These are phyloP conservation scores for Stagonosporopsis rhizophila DNA, from an alignment of 2,329 filamentous ascomycete species.

Conservation along the genomic window DNA sequence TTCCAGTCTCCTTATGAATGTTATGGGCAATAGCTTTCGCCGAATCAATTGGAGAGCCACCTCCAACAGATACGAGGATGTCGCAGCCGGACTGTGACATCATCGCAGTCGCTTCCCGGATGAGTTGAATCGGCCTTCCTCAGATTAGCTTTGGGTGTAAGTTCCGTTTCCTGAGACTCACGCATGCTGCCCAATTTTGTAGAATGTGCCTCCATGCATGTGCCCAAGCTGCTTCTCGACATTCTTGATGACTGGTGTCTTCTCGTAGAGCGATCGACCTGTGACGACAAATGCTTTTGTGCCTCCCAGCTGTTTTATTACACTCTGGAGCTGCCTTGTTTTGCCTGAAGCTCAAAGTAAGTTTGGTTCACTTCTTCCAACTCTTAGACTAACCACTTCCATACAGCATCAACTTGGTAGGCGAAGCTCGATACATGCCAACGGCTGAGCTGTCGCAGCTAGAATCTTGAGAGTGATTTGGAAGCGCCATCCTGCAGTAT, in stretches of 20 bases:
- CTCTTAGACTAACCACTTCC: constrained; percentile 34
- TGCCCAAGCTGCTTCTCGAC: constrained; percentile 60
- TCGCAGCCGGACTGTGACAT: constrained; percentile 48
- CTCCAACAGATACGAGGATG: constrained; percentile 48
- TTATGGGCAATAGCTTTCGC: constrained; percentile 51
- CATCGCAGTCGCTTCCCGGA: constrained; percentile 43
- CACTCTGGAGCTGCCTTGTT: constrained; percentile 41
- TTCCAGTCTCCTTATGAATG: constrained; percentile 47
- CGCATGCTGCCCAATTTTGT: constrained; percentile 63
- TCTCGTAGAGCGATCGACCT: constrained; percentile 60
- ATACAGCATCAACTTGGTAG: constrained; percentile 49
- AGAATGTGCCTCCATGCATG: constrained; percentile 62
- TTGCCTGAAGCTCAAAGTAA: constrained; percentile 35
- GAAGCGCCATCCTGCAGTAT: constrained; percentile 38
- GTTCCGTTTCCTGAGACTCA: constrained; percentile 45
- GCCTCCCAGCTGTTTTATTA: constrained; percentile 43
- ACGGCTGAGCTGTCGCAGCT: constrained; percentile 43
- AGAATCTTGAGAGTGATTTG: constrained; percentile 33
- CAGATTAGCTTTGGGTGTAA: constrained; percentile 18
- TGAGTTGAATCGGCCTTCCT: constrained; percentile 44
- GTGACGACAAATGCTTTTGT: constrained; percentile 65
- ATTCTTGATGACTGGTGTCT: constrained; percentile 61
- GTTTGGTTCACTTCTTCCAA: neutral
- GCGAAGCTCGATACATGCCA: constrained; percentile 47
- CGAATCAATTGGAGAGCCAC: constrained; percentile 62